These are phyloP conservation scores for Fusarium pseudograminearum DNA, from an alignment of 2,329 filamentous ascomycete genomes.

Conservation along the genomic window DNA sequence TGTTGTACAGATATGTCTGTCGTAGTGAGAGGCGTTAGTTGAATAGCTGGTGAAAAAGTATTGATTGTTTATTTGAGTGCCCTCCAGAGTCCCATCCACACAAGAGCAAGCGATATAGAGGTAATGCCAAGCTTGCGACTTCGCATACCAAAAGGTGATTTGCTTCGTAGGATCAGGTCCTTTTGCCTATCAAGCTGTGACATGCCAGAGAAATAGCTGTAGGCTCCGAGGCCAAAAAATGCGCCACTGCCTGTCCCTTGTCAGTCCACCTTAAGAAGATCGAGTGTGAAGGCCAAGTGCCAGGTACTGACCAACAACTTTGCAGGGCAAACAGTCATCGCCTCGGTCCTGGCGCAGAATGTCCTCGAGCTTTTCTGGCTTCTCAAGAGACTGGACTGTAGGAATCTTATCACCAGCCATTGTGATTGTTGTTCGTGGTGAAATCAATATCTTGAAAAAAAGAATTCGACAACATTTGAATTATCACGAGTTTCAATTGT, in stretches of 20 bases:
- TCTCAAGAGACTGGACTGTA: constrained; percentile 66
- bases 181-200: constrained; percentile 76
- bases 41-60: background rate
- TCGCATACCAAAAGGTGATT: constrained; percentile 78
- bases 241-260: constrained; percentile 72
- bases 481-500: constrained; percentile 36
- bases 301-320: constrained; percentile 71
- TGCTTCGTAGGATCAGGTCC: constrained; percentile 74
- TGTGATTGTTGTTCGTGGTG: constrained; percentile 11
- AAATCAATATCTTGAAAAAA: constrained; percentile 1
- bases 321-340: constrained; percentile 78
- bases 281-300: constrained; percentile 8
- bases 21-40: constrained; percentile 27
- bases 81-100: constrained; percentile 78
- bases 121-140: constrained; percentile 76
- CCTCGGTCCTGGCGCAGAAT: constrained; percentile 67
- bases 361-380: constrained; percentile 71
- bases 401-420: constrained; percentile 59
- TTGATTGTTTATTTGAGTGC: constrained; percentile 59
- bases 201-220: constrained; percentile 82
- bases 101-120: constrained; percentile 74
- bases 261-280: constrained; percentile 30
- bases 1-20: constrained; percentile 2
- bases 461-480: constrained; percentile 1
- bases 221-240: constrained; percentile 79